Evolutionary conservation across 805 yeast species (phyloP), one percentile per base, ranked within the genome.

Genomic region (Yamadazyma insecticola): DNA sequence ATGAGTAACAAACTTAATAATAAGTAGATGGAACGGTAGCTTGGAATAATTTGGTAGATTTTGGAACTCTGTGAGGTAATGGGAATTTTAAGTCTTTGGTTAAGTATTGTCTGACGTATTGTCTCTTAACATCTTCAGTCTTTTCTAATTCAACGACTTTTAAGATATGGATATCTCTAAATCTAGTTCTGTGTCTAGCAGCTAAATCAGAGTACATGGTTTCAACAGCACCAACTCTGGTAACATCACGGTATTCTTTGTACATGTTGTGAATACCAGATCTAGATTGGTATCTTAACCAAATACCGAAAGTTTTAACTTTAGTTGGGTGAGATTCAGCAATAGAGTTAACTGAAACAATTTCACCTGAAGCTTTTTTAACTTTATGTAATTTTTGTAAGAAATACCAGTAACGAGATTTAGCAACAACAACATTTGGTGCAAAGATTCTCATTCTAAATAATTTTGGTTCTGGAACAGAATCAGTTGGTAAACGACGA

Each of bases 241-340:
- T 74, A 58, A 90, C 95, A 61, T 90, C 98, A 76, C 98, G 88
- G 92, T 87, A 86, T 79, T 92, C 99, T 81, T 92, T 92, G 96
- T 92, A 92, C 97, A 92, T 92, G 94, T 92, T 92, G 95, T 92
- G 98, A 63, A 96, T 89, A 78, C 99, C 99, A 55, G 98, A 92
- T 84, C 99, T 94, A 52, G 99, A 92, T 70, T 92, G 98, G 85
- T 92, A 92, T 80, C 98, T 89, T 70, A 92, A 84, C 99, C 99
- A 92, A 77, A 92, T 71, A 78, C 97, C 98, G 68, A 89, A 92
- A 86, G 89, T 92, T 89, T 92, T 92, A 65, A 92, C 97, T 80
- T 86, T 89, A 74, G 96, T 86, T 74, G 98, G 97, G 78, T 78
- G 85, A 67, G 88, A 74, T 78, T 92, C 99, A 65, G 81, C 64